Base-by-base conservation (phyloP, 331 rosid species). In the Cydonia oblonga region DNA sequence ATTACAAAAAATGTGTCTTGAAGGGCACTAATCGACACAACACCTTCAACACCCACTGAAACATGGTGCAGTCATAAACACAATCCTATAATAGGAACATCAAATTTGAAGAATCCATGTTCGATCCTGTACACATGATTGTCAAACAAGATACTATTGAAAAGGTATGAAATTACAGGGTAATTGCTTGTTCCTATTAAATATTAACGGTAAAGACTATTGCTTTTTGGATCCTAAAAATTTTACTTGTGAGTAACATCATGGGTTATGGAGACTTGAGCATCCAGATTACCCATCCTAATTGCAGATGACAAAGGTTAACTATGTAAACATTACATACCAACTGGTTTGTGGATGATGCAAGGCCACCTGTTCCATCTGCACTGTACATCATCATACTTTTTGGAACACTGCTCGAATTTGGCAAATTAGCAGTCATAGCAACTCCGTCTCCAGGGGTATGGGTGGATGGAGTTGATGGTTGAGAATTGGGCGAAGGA, bases 381-480 rank as follows among this genome's bases (percentile, higher is more conserved):
- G 87, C 71, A 64, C 90, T 84, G 75, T 87, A 90, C 80, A 93
- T 76, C 73, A 87, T 83, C 84, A 89, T 76, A 76, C 82, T 79
- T 82, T 90, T 93, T 53, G 89, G 69, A 79, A 87, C 82, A 52
- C 76, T 83, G 71, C 83, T 74, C 63, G 88, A 86, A 81, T 90
- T 88, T 79, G 86, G 98, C 89, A 93, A 68, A 85, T 79, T 93
- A 76, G 82, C 70, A 25, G 89, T 81, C 83, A 87, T 86, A 68
- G 84, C 74, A 64, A 81, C 88, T 75, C 90, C 93, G 26, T 93
- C 98, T 56, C 90, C 96, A 20, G 98, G 97, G 72, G 97, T 89
- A 56, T 93, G 98, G 75, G 90, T 92, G 25, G 96, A 90, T 75
- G 98, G 98, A 57, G 98, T 90, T 57, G 98, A 92, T 79, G 96